Evolutionary conservation across 1,284 basidiomycete species (phyloP), one percentile per base, ranked within the genome.

Genomic region (Cutaneotrichosporon arboriforme): DNA sequence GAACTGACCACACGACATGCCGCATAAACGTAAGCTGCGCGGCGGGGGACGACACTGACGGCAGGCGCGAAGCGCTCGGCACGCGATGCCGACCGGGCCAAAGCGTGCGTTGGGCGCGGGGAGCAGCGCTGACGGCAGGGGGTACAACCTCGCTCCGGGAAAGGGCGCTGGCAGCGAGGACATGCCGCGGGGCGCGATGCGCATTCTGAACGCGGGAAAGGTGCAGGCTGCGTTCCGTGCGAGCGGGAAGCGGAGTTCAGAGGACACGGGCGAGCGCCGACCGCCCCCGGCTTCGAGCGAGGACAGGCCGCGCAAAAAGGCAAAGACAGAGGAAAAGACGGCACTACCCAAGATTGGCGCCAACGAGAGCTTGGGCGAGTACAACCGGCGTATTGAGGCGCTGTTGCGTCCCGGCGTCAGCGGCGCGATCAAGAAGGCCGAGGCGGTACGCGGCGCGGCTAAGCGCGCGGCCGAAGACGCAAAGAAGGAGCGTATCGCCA

Each of bases 341-440:
- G 47, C 41, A 15, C 41, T 62, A 15, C 65, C 62, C 34, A 64
- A 62, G 50, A 66, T 66, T 35, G 51, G 60, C 13, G 55, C 48
- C 20, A 36, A 60, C 55, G 59, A 60, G 58, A 56, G 61, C 2
- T 50, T 76, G 33, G 70, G 66, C 15, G 72, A 72, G 37, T 76
- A 68, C 51, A 76, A 76, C 58, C 65, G 72, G 9, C 65, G 74
- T 23, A 54, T 76, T 8, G 74, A 76, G 55, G 49, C 63, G 2
- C 45, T 67, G 3, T 47, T 76, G 23, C 60, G 74, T 13, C 65
- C 65, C 4, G 67, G 65, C 8, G 72, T 76, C 15, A 61, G 54
- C 18, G 52, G 63, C 42, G 72, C 74, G 13, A 74, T 76, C 54
- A 72, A 73, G 55, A 55, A 59, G 18, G 74, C 72, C 0, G 66